These are phyloP conservation scores for Aureobasidium sp. DNA, from an alignment of 2,329 filamentous ascomycete species.

Conservation along the genomic window DNA sequence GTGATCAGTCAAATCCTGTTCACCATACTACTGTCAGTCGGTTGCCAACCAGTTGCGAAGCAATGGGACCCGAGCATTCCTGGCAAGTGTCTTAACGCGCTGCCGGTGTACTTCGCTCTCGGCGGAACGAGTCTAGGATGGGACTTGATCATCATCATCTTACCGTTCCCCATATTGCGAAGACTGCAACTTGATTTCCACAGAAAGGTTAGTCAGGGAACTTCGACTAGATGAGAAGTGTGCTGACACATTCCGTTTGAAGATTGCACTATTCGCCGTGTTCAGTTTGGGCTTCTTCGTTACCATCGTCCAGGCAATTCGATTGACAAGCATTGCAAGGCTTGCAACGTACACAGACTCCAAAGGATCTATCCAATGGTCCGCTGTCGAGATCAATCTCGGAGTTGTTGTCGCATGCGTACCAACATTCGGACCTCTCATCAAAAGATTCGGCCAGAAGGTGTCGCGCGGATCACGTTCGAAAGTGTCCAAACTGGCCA, in stretches of 20 bases:
- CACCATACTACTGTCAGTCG: not conserved
- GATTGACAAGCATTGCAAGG: not conserved
- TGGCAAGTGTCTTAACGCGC: not conserved
- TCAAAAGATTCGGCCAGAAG: not conserved
- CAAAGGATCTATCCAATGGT: not conserved
- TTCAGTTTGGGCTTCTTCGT: constrained; percentile 3
- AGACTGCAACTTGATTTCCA: not conserved
- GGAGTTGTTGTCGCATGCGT: not conserved
- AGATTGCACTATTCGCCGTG: not conserved
- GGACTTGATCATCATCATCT: constrained; percentile 1
- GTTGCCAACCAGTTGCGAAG: not conserved
- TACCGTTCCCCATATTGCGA: not conserved
- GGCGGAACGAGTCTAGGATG: not conserved
- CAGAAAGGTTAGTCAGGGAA: not conserved
- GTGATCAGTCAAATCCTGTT: not conserved
- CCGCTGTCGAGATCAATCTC: not conserved
- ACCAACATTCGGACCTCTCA: not conserved
- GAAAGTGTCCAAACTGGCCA: not conserved
- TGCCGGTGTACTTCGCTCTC: not conserved
- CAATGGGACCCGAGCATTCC: constrained; percentile 4
- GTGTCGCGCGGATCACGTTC: not conserved
- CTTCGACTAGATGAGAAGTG: no score
- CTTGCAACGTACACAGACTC: not conserved
- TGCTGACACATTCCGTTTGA: not conserved
- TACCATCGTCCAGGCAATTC: constrained; percentile 1